These are phyloP conservation scores for Madurella mycetomatis DNA, from an alignment of 2,329 filamentous ascomycete species.

Conservation along the genomic window DNA sequence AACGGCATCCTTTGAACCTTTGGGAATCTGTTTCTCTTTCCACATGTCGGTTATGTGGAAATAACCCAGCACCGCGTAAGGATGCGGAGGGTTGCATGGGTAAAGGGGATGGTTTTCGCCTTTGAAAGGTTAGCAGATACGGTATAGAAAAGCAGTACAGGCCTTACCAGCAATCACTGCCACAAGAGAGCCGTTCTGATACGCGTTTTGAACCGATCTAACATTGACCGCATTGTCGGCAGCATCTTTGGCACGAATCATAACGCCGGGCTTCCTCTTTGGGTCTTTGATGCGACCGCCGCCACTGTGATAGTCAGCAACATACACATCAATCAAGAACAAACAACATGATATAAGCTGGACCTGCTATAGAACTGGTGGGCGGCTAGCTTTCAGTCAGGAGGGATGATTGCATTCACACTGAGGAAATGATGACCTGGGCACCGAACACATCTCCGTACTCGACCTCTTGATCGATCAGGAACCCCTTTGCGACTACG, in stretches of 20 bases:
- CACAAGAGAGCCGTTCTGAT: constrained; percentile 45
- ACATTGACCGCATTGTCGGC: constrained; percentile 19
- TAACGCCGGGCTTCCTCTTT: constrained; percentile 33
- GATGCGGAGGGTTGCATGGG: constrained; percentile 47
- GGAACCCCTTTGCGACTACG: constrained; percentile 49
- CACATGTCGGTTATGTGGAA: constrained; percentile 67
- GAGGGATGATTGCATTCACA: constrained; percentile 40
- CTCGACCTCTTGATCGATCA: constrained; percentile 54
- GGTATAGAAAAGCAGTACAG: background rate
- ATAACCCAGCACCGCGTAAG: constrained; percentile 63
- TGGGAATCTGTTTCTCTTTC: constrained; percentile 49
- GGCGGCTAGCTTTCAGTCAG: background rate
- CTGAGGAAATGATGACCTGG: constrained; percentile 59
- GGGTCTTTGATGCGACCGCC: constrained; percentile 48
- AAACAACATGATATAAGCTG: background rate
- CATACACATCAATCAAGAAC: background rate
- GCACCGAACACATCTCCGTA: constrained; percentile 54
- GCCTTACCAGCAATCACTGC: constrained; percentile 50
- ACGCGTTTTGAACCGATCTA: constrained; percentile 42
- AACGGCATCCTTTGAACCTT: constrained; percentile 31
- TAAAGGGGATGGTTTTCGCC: constrained; percentile 49
- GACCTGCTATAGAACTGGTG: background rate
- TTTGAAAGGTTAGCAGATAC: constrained; percentile 19
- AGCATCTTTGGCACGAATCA: constrained; percentile 36
- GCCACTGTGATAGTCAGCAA: constrained; percentile 36